These are phyloP conservation scores for Ophiocordyceps camponoti-floridani DNA, from an alignment of 2,329 filamentous ascomycete species.

Conservation along the genomic window DNA sequence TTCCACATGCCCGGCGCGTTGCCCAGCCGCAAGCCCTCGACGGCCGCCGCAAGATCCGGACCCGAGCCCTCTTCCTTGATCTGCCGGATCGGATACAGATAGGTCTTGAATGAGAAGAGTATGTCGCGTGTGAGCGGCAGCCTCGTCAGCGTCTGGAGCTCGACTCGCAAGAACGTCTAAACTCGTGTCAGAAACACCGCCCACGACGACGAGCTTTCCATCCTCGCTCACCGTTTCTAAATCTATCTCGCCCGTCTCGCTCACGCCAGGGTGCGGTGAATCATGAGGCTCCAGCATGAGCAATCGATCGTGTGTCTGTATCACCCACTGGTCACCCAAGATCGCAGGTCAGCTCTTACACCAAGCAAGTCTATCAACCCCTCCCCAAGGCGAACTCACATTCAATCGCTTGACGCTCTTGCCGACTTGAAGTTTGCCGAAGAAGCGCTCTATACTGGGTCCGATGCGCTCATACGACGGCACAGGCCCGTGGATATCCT, in stretches of 20 bases:
- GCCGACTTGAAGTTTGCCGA: conserved; percentile 26
- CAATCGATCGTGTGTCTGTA: conserved; percentile 24
- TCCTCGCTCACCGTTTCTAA: conserved; percentile 13
- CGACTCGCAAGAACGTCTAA: conserved; percentile 23
- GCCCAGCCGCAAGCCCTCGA: conserved; percentile 30
- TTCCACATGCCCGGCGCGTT: conserved; percentile 35
- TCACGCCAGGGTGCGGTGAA: too few species aligned
- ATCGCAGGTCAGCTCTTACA: too few species aligned
- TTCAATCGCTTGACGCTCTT: conserved; percentile 32
- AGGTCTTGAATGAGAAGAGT: conserved; percentile 39
- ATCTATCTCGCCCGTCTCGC: conserved; percentile 17
- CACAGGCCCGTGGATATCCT: conserved; percentile 32
- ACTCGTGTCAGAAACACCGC: background rate
- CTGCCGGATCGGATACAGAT: conserved; percentile 27
- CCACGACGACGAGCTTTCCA: background rate
- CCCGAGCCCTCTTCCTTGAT: conserved; percentile 31
- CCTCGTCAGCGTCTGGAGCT: conserved; percentile 32
- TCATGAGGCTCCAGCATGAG: conserved; percentile 21
- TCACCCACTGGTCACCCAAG: conserved; percentile 21
- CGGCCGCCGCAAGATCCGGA: conserved; percentile 26
- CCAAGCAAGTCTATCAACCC: too few species aligned
- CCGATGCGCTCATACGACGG: conserved; percentile 36
- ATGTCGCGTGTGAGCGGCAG: conserved; percentile 27
- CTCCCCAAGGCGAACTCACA: conserved; percentile 10
- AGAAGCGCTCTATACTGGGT: conserved; percentile 35